Evolutionary conservation across 768 basidiomycete genomes (phyloP), one percentile per base, ranked within the genome.

Genomic region (Amanita jacksonii): DNA sequence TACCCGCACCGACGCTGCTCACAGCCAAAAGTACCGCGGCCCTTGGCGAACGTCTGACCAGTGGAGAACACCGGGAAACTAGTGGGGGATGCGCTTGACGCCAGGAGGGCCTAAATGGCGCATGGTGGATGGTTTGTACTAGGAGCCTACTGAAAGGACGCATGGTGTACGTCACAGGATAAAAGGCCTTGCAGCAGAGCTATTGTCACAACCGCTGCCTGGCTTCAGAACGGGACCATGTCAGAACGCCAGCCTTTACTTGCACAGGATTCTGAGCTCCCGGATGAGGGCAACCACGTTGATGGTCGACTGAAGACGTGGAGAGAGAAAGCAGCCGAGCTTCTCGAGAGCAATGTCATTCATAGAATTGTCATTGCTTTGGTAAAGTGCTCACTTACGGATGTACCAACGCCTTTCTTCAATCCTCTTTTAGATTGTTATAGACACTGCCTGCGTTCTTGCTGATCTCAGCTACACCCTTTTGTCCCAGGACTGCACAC

Each of bases 401-500:
- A n/a, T n/a, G n/a, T n/a, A 52, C 47, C 36, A 13, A 30, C 13
- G 77, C 66, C 27, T 41, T 31, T 8, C 22, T 9, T 19, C 34
- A 18, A 36, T 20, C 28, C 2, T 45, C 25, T 18, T 49, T 44
- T 54, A 72, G 81, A 79, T 80, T 48, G 50, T 70, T 3, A 68
- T 80, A 39, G 86, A 90, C 59, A 78, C 78, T 6, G 50, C 52
- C 2, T 84, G 81, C 54, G 83, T 87, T n/a, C 70, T 89, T 25
- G 66, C 72, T 19, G 85, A 89, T 59, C 69, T 90, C 5, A 68
- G 64, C 12, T 85, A 81, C 54, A 76, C 74, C 16, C 75, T 88
- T 47, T 72, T 89, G 23, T 68, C 68, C 20, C 62, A 73, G 13
- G 55, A 54, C 12, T 86, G 85, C 54, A 57, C 59, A 7, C 63